Percentiles rank a stretch among this genome's conserved stretches.
Evolutionary conservation across 352 stramenopile genomes (phyloP).

Genomic region (Albugo candida): DNA sequence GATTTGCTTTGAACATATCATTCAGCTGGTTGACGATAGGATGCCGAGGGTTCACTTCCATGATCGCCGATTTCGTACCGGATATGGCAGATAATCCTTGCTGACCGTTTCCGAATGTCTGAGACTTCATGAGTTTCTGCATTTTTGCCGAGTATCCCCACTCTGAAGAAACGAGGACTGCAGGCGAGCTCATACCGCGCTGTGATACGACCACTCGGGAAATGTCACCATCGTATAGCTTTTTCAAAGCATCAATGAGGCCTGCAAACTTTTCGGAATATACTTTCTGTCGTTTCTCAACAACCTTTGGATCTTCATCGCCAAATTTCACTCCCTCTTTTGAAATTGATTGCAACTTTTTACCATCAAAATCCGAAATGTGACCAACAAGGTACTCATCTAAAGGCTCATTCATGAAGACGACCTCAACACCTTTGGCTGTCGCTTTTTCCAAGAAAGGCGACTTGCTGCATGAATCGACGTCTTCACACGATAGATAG

Average conservation of each 20-base stretch:
- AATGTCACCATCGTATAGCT: constrained; percentile 89
- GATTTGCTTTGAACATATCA: constrained; percentile 35
- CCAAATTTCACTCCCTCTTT: constrained; percentile 98
- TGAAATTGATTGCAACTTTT: constrained; percentile 92
- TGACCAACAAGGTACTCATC: constrained; percentile 97
- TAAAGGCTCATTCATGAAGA: constrained; percentile 96
- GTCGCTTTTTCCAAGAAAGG: constrained; percentile 95
- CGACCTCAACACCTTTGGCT: constrained; percentile 94
- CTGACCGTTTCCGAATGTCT: constrained; percentile 83
- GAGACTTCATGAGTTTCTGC: constrained; percentile 97
- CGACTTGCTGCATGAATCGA: constrained; percentile 84
- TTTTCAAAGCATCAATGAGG: constrained; percentile 93
- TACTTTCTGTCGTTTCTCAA: constrained; percentile 86
- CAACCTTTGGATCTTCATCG: constrained; percentile 93
- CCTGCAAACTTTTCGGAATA: constrained; percentile 94
- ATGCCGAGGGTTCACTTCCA: constrained; percentile 98
- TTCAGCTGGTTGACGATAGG: constrained; percentile 95
- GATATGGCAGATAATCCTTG: background rate
- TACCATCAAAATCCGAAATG: constrained; percentile 86
- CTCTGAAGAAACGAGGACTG: constrained; percentile 92
- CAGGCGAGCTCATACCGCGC: constrained; percentile 83
- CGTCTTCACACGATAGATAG: constrained; percentile 90
- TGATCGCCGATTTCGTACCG: constrained; percentile 67
- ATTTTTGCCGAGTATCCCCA: constrained; percentile 98
- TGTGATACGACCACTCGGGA: constrained; percentile 91